Evolutionary conservation across 176 grass and related monocot genomes (phyloP).

Genomic region (Ampelocalamus luodianensis): DNA sequence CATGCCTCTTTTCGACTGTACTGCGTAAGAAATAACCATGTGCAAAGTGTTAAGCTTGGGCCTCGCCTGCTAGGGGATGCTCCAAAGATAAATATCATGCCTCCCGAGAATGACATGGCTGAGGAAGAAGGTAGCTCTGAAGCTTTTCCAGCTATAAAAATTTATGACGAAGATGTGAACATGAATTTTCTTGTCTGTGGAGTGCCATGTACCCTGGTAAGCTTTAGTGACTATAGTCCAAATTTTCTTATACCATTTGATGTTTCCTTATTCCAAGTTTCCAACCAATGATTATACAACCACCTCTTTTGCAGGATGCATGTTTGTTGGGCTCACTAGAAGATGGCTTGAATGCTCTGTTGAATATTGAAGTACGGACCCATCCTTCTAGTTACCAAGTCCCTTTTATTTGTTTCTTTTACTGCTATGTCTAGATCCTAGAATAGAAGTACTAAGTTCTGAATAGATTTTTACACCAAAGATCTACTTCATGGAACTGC

Average conservation of each 20-base stretch:
- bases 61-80: slow-evolving; percentile 66
- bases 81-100: slow-evolving; percentile 57
- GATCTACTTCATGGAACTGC: neutral
- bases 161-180: slow-evolving; percentile 61
- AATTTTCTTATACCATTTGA: slow-evolving; percentile 3
- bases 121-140: slow-evolving; percentile 54
- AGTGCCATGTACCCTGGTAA: slow-evolving; percentile 59
- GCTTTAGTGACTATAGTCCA: slow-evolving; percentile 2
- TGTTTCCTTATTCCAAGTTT: slow-evolving; percentile 17
- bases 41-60: slow-evolving; percentile 45
- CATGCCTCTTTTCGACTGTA: slow-evolving; percentile 71
- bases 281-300: slow-evolving; percentile 2
- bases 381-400: neutral
- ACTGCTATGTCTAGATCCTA: slow-evolving; percentile 27
- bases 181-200: slow-evolving; percentile 71
- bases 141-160: slow-evolving; percentile 53
- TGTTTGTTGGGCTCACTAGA: slow-evolving; percentile 66
- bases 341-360: slow-evolving; percentile 71
- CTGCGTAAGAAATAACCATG: slow-evolving; percentile 53
- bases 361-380: slow-evolving; percentile 74
- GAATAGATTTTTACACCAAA: neutral
- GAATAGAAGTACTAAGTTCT: neutral
- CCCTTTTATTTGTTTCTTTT: neutral
- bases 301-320: slow-evolving; percentile 57
- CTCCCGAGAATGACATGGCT: slow-evolving; percentile 35